Evolutionary conservation across 192 early-diverging fungal genomes (phyloP).

Genomic region (Ambispora gerdemannii): DNA sequence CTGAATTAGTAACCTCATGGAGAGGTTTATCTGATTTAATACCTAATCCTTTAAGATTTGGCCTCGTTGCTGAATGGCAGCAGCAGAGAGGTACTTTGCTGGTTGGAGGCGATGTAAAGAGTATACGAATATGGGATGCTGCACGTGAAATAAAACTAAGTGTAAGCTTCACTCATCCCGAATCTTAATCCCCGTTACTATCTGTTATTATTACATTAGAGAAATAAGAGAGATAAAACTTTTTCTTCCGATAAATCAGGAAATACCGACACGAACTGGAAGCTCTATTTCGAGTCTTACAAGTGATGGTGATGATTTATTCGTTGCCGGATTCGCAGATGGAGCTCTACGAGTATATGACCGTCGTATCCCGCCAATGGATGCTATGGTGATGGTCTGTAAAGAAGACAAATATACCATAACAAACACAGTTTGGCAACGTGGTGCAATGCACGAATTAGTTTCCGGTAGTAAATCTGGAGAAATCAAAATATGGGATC

Average conservation of each 20-base stretch:
- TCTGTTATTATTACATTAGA: too few species aligned
- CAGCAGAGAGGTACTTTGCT: slow-evolving; percentile 64
- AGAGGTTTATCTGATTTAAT: slow-evolving; percentile 67
- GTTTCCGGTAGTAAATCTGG: slow-evolving; percentile 63
- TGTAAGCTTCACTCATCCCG: slow-evolving; percentile 41
- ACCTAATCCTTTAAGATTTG: slow-evolving; percentile 53
- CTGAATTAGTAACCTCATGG: slow-evolving; percentile 72
- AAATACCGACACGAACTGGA: slow-evolving; percentile 54
- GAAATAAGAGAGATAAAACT: not conserved
- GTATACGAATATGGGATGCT: slow-evolving; percentile 80
- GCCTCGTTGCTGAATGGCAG: slow-evolving; percentile 76
- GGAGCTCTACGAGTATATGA: slow-evolving; percentile 72
- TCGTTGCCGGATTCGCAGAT: slow-evolving; percentile 74
- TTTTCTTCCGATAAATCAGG: slow-evolving; percentile 33
- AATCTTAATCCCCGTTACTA: too few species aligned
- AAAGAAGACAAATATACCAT: slow-evolving; percentile 63
- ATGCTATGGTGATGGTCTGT: slow-evolving; percentile 57
- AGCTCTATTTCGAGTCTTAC: slow-evolving; percentile 62
- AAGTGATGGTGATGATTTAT: slow-evolving; percentile 62
- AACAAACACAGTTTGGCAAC: slow-evolving; percentile 53
- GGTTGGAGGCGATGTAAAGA: slow-evolving; percentile 62
- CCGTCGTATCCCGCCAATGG: slow-evolving; percentile 48
- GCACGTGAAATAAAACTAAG: slow-evolving; percentile 67
- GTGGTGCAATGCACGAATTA: slow-evolving; percentile 54
- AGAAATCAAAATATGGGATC: slow-evolving; percentile 62